Percentiles rank a stretch among this genome's conserved stretches.
Conservation (phyloP, 148 eudicot genomes). For the Oxyria digyna region DNA sequence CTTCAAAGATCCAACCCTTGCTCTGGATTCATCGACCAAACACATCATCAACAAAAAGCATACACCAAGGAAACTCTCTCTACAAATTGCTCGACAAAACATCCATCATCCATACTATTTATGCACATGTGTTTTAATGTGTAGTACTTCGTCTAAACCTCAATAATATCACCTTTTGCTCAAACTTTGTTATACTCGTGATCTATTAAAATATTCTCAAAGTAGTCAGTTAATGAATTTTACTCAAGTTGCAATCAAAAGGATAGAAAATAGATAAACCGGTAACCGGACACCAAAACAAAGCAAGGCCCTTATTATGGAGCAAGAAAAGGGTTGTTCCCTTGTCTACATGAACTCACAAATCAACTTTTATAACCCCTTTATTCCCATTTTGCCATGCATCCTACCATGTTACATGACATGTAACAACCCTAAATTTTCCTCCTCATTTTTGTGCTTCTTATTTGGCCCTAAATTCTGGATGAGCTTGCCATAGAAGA, state of each 20-base stretch:
- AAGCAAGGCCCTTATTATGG: background rate
- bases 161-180: too few relatives aligned
- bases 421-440: background rate
- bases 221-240: background rate
- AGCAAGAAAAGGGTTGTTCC: constrained; percentile 13
- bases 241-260: background rate
- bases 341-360: background rate
- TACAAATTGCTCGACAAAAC: too few relatives aligned
- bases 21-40: too few relatives aligned
- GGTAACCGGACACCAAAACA: background rate
- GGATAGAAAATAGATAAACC: background rate
- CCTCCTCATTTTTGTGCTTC: background rate
- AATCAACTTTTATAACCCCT: background rate
- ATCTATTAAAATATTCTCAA: background rate
- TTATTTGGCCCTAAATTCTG: background rate
- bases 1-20: too few relatives aligned
- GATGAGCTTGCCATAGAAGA: background rate
- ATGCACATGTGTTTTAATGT: too few relatives aligned
- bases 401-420: background rate
- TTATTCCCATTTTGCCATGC: constrained; percentile 3
- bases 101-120: too few relatives aligned
- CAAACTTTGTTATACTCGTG: too few relatives aligned
- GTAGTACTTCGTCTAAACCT: too few relatives aligned
- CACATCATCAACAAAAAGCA: too few relatives aligned
- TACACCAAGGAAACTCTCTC: too few relatives aligned